Conservation (phyloP, 1,284 basidiomycete genomes). For the Chondrostereum purpureum region DNA sequence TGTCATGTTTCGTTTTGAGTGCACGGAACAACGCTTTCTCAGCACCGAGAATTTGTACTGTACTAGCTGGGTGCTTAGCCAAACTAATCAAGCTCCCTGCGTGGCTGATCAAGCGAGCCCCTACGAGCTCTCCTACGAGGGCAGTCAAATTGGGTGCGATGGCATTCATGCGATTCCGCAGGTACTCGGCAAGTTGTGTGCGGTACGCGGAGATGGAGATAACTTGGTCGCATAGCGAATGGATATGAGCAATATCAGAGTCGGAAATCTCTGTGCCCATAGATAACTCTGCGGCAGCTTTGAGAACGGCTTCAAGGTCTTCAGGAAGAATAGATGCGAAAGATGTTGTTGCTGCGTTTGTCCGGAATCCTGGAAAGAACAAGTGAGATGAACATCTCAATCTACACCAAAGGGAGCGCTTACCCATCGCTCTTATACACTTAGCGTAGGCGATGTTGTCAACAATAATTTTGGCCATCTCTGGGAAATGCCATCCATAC, state of each 20-base stretch:
- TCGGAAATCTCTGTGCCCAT: conserved; percentile 99
- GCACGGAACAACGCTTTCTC: conserved; percentile 99
- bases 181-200: conserved; percentile 88
- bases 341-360: conserved; percentile 82
- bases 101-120: conserved; percentile 93
- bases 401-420: conserved; percentile 14
- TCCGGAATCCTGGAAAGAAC: conserved; percentile 73
- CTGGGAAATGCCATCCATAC: conserved; percentile 99
- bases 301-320: conserved; percentile 87
- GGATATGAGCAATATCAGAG: conserved; percentile 90
- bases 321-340: conserved; percentile 90
- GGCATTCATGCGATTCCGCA: conserved; percentile 94
- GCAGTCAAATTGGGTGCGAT: conserved; percentile 97
- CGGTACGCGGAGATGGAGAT: conserved; percentile 95
- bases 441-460: conserved; percentile 98
- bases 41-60: conserved; percentile 96
- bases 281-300: conserved; percentile 90
- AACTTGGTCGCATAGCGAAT: conserved; percentile 94
- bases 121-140: conserved; percentile 94
- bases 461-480: conserved; percentile 96
- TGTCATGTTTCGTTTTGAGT: conserved; percentile 98
- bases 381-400: conserved; percentile 4
- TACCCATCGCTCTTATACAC: conserved; percentile 82
- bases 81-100: conserved; percentile 92
- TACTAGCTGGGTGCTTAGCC: conserved; percentile 96